Evolutionary conservation across 2,329 filamentous ascomycete genomes (phyloP), one percentile per base, ranked within the genome.

Genomic region (Drechmeria coniospora): DNA sequence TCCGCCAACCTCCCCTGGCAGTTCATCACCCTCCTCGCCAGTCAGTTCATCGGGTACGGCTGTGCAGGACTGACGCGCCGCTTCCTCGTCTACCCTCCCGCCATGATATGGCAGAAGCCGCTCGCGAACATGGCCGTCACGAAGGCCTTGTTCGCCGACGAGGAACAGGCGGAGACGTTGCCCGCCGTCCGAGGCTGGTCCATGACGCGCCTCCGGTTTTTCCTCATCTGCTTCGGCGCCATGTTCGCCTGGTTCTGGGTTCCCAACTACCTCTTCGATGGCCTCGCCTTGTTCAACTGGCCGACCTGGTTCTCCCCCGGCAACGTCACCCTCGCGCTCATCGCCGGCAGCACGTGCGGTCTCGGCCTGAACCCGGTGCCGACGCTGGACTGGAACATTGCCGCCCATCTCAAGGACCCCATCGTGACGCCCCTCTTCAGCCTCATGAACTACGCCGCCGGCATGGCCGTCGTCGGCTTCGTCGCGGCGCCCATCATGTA

Each of bases 221-320:
- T 67, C 36, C 27, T 53, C 15, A 31, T 53, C 4, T 44, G 49
- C 4, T 61, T 61, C 15, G 37, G 30, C 1, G 47, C 45, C 33
- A 64, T 65, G 54, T 67, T 66, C 27, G 30, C 61, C 4, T 68
- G 56, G 40, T 66, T 60, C 35, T 66, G 59, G 59, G 48, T 69
- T 23, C 64, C 63, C 0, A 54, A 59, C 32, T 63, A 55, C 31
- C 42, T 68, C 9, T 66, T 65, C 37, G 43, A 47, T n/a, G 56
- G 50, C 2, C 37, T 65, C 4, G 52, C 49, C 3, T 33, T 50
- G 12, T 67, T 66, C 39, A 60, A 56, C 42, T 68, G 61, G 59
- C 50, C 62, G 16, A 57, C 56, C 1, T 68, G 63, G 62, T 64
- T 66, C 25, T 46, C 53, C 0, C 61, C 60, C 0, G 37, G 46